These are phyloP conservation scores for Salix dunnii DNA, from an alignment of 345 rosid genomes.

Conservation along the genomic window DNA sequence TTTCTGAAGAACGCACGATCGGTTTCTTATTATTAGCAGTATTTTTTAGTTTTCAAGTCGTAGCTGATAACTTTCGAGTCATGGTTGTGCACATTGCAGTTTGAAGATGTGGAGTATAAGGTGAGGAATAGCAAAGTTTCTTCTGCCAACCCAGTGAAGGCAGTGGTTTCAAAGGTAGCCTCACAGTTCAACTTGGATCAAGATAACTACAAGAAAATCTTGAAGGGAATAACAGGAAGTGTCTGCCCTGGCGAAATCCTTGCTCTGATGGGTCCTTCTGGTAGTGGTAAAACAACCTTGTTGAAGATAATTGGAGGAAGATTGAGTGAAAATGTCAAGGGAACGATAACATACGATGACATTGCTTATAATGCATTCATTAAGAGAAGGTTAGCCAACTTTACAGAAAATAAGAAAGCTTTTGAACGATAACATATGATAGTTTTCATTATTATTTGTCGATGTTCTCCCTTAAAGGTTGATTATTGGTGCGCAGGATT, in stretches of 20 bases:
- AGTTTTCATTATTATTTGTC: not conserved
- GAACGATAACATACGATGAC: slow-evolving; percentile 77
- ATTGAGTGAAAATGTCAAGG: slow-evolving; percentile 59
- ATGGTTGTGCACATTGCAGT: slow-evolving; percentile 37
- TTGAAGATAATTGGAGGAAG: slow-evolving; percentile 89
- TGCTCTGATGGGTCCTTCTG: slow-evolving; percentile 97
- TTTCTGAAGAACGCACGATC: not conserved
- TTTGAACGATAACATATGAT: too few relatives aligned
- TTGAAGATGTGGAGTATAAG: slow-evolving; percentile 82
- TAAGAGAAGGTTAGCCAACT: slow-evolving; percentile 57
- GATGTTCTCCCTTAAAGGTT: not conserved
- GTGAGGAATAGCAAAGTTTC: slow-evolving; percentile 46
- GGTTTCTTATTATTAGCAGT: not conserved
- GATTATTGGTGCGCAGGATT: slow-evolving; percentile 41
- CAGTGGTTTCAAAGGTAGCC: slow-evolving; percentile 64
- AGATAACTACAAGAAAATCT: slow-evolving; percentile 67
- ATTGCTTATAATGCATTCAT: slow-evolving; percentile 63
- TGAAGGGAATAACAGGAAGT: slow-evolving; percentile 87
- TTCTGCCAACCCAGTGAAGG: slow-evolving; percentile 52
- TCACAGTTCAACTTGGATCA: slow-evolving; percentile 48
- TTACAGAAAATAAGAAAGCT: not conserved
- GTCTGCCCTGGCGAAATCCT: slow-evolving; percentile 90
- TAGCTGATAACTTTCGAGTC: not conserved
- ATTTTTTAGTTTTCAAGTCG: not conserved
- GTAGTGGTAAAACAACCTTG: slow-evolving; percentile 93